These are phyloP conservation scores for Jamesozyma spencerorum DNA, from an alignment of 805 yeast genomes.

Conservation along the genomic window DNA sequence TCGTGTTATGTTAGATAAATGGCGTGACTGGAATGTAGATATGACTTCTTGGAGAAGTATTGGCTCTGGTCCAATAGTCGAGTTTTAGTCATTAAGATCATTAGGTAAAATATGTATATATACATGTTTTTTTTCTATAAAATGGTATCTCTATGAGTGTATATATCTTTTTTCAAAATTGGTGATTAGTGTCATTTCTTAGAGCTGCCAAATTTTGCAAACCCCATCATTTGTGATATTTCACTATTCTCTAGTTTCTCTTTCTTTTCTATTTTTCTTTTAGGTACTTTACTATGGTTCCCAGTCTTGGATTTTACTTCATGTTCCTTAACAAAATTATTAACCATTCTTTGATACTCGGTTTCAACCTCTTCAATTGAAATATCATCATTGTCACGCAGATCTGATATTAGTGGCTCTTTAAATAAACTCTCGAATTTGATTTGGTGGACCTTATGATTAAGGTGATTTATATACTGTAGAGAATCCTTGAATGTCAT, in stretches of 20 bases:
- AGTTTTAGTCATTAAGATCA: conserved; percentile 24
- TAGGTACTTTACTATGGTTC: conserved; percentile 22
- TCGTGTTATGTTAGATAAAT: conserved; percentile 51
- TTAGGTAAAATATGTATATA: not conserved
- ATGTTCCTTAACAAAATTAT: conserved; percentile 24
- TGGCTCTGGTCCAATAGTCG: conserved; percentile 55
- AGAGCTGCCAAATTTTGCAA: conserved; percentile 44
- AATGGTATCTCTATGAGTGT: not conserved
- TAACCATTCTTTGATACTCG: conserved; percentile 31
- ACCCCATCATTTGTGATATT: conserved; percentile 46
- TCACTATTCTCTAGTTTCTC: conserved; percentile 1
- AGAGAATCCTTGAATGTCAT: conserved; percentile 75
- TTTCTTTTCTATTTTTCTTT: not conserved
- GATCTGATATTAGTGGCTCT: conserved; percentile 24
- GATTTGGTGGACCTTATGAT: conserved; percentile 56
- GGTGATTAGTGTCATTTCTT: conserved; percentile 25
- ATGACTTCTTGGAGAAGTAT: conserved; percentile 74
- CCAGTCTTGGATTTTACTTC: conserved; percentile 35
- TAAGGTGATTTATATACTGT: conserved; percentile 75
- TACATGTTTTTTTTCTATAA: conserved; percentile 3
- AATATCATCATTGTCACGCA: conserved; percentile 34
- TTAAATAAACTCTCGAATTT: conserved; percentile 31
- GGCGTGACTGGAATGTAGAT: conserved; percentile 83
- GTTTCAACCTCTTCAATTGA: conserved; percentile 41
- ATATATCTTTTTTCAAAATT: conserved; percentile 1